phyloP scores from a whole-genome alignment of 371 early-diverging fungal genomes.

The Haplosporangium sp. region DNA sequence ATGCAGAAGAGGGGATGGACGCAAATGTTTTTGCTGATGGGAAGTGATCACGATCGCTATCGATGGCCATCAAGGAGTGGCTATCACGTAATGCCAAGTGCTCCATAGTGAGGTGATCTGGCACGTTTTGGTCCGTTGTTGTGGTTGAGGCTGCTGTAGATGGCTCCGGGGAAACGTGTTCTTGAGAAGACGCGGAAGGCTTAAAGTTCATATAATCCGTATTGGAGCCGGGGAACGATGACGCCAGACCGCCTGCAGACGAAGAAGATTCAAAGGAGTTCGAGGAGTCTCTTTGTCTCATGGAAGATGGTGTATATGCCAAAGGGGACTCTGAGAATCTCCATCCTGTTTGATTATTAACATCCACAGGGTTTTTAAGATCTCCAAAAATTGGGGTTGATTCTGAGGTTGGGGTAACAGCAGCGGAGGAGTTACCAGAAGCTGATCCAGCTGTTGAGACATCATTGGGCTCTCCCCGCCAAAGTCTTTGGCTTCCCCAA shows the following conservation, averaged over 20 bases:
- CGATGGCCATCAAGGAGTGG: constrained; percentile 3
- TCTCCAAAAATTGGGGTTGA: neutral
- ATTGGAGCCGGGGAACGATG: neutral
- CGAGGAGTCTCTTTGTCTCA: constrained; percentile 3
- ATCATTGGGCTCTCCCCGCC: neutral
- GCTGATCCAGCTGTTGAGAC: neutral
- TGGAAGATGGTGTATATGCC: constrained; percentile 15
- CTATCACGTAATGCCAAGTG: constrained; percentile 9
- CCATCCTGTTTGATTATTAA: neutral
- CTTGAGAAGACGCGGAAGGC: neutral
- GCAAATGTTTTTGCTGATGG: neutral
- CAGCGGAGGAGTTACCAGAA: neutral
- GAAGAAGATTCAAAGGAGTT: neutral
- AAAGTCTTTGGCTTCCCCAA: neutral
- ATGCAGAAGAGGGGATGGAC: constrained; percentile 1
- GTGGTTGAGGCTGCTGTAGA: neutral
- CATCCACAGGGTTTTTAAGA: neutral
- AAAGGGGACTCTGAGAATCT: constrained; percentile 20
- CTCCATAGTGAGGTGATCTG: neutral
- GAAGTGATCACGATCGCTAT: neutral
- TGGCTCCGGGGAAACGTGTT: neutral
- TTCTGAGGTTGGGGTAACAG: neutral
- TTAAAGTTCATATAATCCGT: constrained; percentile 14
- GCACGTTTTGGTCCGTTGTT: neutral
- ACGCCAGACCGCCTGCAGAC: neutral